Conservation (phyloP, 306 rosid species). For the Casuarina cunninghamiana region DNA sequence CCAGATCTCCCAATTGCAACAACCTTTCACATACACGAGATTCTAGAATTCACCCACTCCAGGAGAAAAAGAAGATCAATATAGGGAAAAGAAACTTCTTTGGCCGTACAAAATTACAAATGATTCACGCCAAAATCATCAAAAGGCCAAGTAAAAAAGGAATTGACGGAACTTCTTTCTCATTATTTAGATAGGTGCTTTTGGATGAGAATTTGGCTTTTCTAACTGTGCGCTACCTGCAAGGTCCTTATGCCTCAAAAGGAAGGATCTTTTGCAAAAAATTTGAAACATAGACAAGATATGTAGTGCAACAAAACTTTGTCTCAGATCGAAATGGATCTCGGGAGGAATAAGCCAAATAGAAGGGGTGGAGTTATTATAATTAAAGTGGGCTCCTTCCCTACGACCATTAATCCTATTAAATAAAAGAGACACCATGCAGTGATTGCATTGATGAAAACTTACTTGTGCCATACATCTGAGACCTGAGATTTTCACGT, state of each 20-base stretch:
- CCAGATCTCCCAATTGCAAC: neutral
- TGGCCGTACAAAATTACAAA: neutral
- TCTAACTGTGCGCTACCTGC: neutral
- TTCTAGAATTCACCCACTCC: neutral
- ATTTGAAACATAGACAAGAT: neutral
- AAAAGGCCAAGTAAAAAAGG: too few species aligned
- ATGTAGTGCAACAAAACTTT: neutral
- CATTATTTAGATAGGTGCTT: neutral
- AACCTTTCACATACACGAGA: neutral
- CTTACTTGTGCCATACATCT: neutral
- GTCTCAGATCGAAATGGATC: slow-evolving; percentile 17
- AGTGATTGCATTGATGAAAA: neutral
- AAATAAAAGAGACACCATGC: neutral
- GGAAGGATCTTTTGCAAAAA: neutral
- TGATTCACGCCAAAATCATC: too few species aligned
- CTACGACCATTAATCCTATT: neutral
- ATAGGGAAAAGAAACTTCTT: neutral
- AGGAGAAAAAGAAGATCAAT: neutral
- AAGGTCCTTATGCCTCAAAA: slow-evolving; percentile 13
- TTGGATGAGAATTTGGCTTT: neutral
- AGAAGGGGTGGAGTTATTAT: neutral
- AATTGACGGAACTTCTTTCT: neutral
- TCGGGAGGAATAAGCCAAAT: neutral
- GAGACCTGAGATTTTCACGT: neutral
- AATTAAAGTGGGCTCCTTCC: neutral